Evolutionary conservation across 169 alveolate species (phyloP).

Genomic region (Eimeria brunetti): DNA sequence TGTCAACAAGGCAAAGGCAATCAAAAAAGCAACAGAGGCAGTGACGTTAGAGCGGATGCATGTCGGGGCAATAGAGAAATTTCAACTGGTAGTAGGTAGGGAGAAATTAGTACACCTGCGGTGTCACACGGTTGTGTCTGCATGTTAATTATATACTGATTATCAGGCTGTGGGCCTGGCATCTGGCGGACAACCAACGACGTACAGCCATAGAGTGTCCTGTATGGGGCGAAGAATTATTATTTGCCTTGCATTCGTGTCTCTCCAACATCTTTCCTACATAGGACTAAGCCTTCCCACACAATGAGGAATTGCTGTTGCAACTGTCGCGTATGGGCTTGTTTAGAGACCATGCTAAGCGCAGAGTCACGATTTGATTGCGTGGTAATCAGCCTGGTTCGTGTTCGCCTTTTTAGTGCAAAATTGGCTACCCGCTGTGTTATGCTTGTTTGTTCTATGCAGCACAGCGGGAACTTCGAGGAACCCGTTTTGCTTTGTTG

Average conservation of each 20-base stretch:
- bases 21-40: background rate
- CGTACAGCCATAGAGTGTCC: background rate
- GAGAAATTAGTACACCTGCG: background rate
- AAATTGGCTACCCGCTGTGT: background rate
- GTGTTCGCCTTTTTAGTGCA: background rate
- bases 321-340: background rate
- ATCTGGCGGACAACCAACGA: background rate
- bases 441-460: background rate
- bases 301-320: background rate
- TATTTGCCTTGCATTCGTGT: too few species aligned
- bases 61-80: background rate
- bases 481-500: background rate
- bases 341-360: background rate
- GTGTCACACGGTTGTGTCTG: background rate
- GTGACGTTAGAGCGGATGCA: background rate
- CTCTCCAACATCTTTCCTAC: background rate
- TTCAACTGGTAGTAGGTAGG: background rate
- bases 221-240: background rate
- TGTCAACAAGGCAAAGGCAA: background rate
- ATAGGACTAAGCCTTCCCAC: background rate
- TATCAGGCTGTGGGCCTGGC: background rate
- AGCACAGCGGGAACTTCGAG: background rate
- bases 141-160: background rate
- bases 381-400: background rate
- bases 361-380: background rate